Conservation (phyloP, 2,329 filamentous ascomycete genomes). For the Sporothrix sp. region DNA sequence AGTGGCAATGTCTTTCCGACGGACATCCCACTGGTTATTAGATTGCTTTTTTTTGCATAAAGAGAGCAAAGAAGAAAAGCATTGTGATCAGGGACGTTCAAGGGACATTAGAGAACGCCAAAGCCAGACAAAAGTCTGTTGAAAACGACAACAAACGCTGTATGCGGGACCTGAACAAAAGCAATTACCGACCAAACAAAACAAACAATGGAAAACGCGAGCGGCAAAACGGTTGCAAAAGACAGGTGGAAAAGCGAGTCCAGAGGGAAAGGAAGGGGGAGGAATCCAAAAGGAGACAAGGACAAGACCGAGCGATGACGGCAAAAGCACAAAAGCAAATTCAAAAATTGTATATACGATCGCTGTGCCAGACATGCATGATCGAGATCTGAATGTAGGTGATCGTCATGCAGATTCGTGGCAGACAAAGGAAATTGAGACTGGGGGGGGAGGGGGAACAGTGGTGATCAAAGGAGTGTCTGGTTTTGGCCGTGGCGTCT, state of each 20-base stretch:
- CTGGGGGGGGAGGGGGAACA: slow-evolving; percentile 25
- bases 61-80: no score
- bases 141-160: no score
- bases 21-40: neutral
- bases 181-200: no score
- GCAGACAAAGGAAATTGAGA: slow-evolving; percentile 33
- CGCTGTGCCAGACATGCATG: slow-evolving; percentile 53
- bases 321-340: slow-evolving; percentile 19
- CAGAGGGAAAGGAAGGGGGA: no score
- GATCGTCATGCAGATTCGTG: slow-evolving; percentile 51
- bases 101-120: neutral
- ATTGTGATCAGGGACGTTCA: no score
- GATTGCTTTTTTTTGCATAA: neutral
- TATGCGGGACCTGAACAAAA: no score
- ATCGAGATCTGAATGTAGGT: slow-evolving; percentile 39
- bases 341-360: slow-evolving; percentile 31
- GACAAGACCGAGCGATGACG: neutral
- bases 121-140: neutral
- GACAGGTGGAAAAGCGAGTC: no score
- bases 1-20: neutral
- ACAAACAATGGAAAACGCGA: neutral
- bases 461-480: slow-evolving; percentile 6
- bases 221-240: no score
- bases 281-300: neutral
- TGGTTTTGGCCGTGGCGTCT: neutral